A percentile compares a stretch with the other conserved stretches of the same genome.
Conservation (phyloP, 164 flowering plant genomes). For the Buxus sempervirens region DNA sequence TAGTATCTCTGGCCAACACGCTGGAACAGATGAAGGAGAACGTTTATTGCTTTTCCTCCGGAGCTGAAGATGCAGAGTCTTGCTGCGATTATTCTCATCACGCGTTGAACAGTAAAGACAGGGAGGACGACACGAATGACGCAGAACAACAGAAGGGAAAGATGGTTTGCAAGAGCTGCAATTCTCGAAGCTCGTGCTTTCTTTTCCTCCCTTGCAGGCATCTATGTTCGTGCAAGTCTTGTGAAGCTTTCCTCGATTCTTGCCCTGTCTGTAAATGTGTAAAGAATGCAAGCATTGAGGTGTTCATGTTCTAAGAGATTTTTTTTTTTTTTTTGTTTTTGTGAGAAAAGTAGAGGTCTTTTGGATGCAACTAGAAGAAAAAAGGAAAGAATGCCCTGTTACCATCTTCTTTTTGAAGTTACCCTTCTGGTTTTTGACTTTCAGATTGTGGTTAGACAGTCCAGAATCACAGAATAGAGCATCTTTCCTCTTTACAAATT, state of each 20-base stretch:
- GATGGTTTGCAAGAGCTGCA: conserved; percentile 50
- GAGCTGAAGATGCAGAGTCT: conserved; percentile 58
- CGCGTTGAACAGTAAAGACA: not conserved
- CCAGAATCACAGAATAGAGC: no score
- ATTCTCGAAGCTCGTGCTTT: conserved; percentile 38
- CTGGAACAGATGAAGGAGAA: conserved; percentile 42
- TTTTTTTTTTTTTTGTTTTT: no score
- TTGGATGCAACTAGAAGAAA: no score
- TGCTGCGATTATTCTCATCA: conserved; percentile 35
- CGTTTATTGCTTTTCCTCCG: conserved; percentile 16
- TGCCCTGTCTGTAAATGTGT: conserved; percentile 66
- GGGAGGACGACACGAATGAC: not conserved
- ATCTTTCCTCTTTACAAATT: no score
- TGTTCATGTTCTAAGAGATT: conserved; percentile 27
- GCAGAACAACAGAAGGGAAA: conserved; percentile 8
- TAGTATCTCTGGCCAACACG: conserved; percentile 33
- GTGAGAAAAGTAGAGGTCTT: no score
- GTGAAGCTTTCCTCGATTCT: conserved; percentile 23
- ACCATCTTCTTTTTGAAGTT: no score
- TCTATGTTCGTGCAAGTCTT: conserved; percentile 57
- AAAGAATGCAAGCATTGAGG: conserved; percentile 43
- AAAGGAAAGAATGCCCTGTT: no score
- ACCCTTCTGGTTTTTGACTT: no score
- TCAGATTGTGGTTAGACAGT: no score
- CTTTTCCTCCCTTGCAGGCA: conserved; percentile 79